Conservation (phyloP, 2,329 filamentous ascomycete genomes). For the Monilinia fructigena region DNA sequence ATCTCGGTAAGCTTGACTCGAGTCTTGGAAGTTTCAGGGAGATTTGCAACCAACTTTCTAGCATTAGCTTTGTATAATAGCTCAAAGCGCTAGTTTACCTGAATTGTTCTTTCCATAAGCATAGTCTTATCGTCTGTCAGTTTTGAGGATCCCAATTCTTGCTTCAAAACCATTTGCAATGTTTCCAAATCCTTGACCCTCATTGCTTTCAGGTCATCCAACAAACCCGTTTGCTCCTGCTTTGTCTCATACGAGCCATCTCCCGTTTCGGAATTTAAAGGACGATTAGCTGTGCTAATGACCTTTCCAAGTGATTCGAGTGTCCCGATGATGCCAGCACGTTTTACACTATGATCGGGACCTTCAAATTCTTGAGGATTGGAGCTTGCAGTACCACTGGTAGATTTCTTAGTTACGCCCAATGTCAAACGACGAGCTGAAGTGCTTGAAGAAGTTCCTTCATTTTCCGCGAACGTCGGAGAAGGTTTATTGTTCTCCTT, state of each 20-base stretch:
- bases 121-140: conserved; percentile 72
- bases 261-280: conserved; percentile 61
- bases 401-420: conserved; percentile 13
- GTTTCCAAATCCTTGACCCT: conserved; percentile 57
- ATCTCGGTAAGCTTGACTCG: conserved; percentile 60
- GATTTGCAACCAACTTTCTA: conserved; percentile 58
- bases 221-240: conserved; percentile 51
- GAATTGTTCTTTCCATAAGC: conserved; percentile 71
- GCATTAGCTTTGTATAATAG: conserved; percentile 1
- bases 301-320: conserved; percentile 27
- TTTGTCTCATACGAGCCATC: conserved; percentile 57
- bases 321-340: conserved; percentile 24
- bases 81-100: conserved; percentile 38
- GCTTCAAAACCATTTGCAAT: conserved; percentile 56
- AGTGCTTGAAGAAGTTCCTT: conserved; percentile 2
- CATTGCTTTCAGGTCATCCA: conserved; percentile 58
- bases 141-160: conserved; percentile 60
- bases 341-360: conserved; percentile 27
- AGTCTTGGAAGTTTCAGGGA: conserved; percentile 56
- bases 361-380: conserved; percentile 23
- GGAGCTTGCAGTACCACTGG: neutral
- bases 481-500: conserved; percentile 14
- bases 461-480: conserved; percentile 7
- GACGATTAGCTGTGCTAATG: conserved; percentile 55
- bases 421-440: conserved; percentile 14